Evolutionary conservation across 352 stramenopile genomes (phyloP), one percentile per base, ranked within the genome.

Genomic region (Pythium pectinolyticum): DNA sequence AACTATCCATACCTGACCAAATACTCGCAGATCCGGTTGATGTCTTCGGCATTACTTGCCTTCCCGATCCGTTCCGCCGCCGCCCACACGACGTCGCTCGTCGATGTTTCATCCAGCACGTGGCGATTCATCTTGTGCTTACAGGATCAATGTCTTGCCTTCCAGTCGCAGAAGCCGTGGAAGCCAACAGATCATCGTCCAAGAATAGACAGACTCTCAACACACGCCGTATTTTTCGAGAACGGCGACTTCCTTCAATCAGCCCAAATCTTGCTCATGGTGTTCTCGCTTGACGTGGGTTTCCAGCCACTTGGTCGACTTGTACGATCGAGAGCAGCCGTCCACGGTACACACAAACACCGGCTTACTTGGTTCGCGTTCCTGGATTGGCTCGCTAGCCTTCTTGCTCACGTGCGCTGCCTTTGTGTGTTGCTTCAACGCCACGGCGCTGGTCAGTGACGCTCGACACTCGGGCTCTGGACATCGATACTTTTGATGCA

Each of bases 21-120:
- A 39, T 90, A 88, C 46, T 87, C 77, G 63, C 69, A 79, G 43
- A 87, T 86, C 7, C 66, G 66, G 35, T 84, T 72, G 49, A 89
- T 69, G 37, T 88, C 69, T 5, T 82, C 67, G 22, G 71, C 63
- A 40, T 73, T 82, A 52, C 53, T 63, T 12, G 64, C 58, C 60
- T 87, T 88, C 40, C 75, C 78, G 35, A 88, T 88, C 8, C 77
- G 67, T 57, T 82, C 63, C 7, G 78, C 81, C 0, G 81, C 77
- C n/a, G 62, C 66, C 77, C 77, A 86, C 12, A 89, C 65, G 24
- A 89, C 74, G 0, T 73, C 62, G 11, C 43, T 70, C 1, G 78
- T 78, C 17, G 72, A 41, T 3, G 65, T 75, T 15, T 77, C 73
- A 14, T 70, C 50, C 4, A 20, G 19, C 8, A 66, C 22, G 11